Evolutionary conservation across 306 rosid species (phyloP).

Genomic region (Acacia acuminata): DNA sequence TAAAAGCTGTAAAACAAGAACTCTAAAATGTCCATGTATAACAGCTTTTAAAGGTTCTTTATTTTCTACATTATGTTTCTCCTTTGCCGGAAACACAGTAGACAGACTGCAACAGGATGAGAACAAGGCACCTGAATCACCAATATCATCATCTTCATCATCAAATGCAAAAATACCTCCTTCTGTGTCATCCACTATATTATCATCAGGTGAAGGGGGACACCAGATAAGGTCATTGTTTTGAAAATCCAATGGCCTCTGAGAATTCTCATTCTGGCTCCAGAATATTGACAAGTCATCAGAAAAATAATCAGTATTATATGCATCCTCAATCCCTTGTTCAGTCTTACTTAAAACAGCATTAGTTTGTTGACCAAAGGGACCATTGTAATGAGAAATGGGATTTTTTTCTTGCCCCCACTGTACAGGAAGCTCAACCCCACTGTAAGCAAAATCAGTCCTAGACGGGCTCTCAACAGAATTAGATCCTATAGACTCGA

Average conservation of each 20-base stretch:
- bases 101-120: constrained; percentile 75
- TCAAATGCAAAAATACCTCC: constrained; percentile 67
- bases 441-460: constrained; percentile 56
- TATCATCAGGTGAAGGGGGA: constrained; percentile 85
- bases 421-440: constrained; percentile 66
- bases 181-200: constrained; percentile 70
- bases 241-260: constrained; percentile 85
- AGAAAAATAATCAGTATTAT: constrained; percentile 64
- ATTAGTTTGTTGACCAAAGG: constrained; percentile 56
- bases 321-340: constrained; percentile 54
- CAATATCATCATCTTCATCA: constrained; percentile 90
- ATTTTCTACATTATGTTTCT: constrained; percentile 68
- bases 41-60: constrained; percentile 80
- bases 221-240: constrained; percentile 82
- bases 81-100: constrained; percentile 68
- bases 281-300: constrained; percentile 60
- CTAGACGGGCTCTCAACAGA: constrained; percentile 80
- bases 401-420: constrained; percentile 54
- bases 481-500: constrained; percentile 64
- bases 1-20: constrained; percentile 87
- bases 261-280: constrained; percentile 50
- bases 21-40: constrained; percentile 90
- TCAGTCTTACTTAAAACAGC: constrained; percentile 71
- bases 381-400: constrained; percentile 41
- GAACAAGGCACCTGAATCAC: constrained; percentile 79